phyloP scores from a whole-genome alignment of 2,329 filamentous ascomycete genomes.

The Thelonectria blattea region DNA sequence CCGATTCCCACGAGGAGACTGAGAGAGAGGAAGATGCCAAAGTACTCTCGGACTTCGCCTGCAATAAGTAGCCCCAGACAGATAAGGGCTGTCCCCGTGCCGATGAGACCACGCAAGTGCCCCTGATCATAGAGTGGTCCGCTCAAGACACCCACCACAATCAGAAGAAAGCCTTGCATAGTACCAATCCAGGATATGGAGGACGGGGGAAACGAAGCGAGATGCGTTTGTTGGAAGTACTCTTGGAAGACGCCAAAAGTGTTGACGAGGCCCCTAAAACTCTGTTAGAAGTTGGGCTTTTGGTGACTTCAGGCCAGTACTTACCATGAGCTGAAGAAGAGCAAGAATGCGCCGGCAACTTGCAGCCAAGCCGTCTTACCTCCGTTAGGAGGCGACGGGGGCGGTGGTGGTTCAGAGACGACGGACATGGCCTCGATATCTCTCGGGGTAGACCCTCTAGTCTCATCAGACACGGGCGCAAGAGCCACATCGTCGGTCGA shows the following conservation, averaged over 20 bases:
- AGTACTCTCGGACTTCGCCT: neutral
- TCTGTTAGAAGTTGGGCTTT: neutral
- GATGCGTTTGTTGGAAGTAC: slow-evolving; percentile 41
- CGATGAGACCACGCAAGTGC: slow-evolving; percentile 41
- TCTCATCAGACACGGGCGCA: neutral
- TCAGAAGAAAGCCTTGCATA: slow-evolving; percentile 46
- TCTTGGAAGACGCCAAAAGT: slow-evolving; percentile 42
- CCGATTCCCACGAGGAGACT: neutral
- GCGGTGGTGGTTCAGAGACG: neutral
- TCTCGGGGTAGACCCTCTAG: neutral
- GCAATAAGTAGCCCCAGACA: slow-evolving; percentile 49
- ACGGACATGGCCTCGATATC: neutral
- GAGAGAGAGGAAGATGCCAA: neutral
- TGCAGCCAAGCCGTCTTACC: neutral
- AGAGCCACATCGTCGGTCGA: neutral
- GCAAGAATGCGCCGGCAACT: neutral
- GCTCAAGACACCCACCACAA: slow-evolving; percentile 44
- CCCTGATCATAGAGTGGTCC: slow-evolving; percentile 51
- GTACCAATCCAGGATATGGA: slow-evolving; percentile 47
- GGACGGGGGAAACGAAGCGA: slow-evolving; percentile 35
- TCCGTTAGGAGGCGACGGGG: neutral
- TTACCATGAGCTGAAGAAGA: neutral
- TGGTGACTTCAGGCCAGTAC: neutral
- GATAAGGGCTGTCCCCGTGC: slow-evolving; percentile 42
- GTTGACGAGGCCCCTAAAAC: neutral